Evolutionary conservation across 2,329 filamentous ascomycete species (phyloP), one percentile per base, ranked within the genome.

Genomic region (Curvularia verruculosa): DNA sequence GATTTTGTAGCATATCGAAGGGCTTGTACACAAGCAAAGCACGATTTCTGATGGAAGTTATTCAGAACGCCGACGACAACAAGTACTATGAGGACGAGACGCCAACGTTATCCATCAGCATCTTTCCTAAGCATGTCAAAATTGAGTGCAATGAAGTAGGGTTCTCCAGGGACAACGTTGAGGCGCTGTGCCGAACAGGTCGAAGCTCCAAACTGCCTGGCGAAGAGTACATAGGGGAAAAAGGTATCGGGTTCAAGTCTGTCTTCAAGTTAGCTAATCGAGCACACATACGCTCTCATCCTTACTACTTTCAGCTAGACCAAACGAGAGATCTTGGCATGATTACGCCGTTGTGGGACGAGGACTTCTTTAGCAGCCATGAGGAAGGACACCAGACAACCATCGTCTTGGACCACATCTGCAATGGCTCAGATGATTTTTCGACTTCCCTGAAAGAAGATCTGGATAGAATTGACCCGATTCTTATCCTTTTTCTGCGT

Each of bases 51-150:
- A 64, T 63, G 44, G 68, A 70, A 54, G 49, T 68, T 12, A 64
- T 80, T 13, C 78, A 80, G 58, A 80, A 80, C 65, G 76, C 76
- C 0, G 77, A 80, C 31, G 77, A 80, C 60, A 76, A 75, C 49
- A 36, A 24, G 1, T 79, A 77, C 57, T 12, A 6, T 19, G 15
- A 36, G 31, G 15, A 36, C 31, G 31, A 36, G 31, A 36, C 31
- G 31, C 31, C 31, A 36, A 36, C 31, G 9, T 12, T 36, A n/a
- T 36, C 5, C 31, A 36, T 36, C 31, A 36, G 10, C 10, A n/a
- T 36, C 31, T 36, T 36, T n/a, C 31, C 31, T n/a, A n/a, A 36
- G 31, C 31, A 26, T 26, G 24, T 26, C 24, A 26, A 26, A 26
- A 26, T 26, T 8, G 24, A 26, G 24, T 26, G 24, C 24, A 26